Evolutionary conservation across 257 asterid genomes (phyloP).

Genomic region (Avicennia marina): DNA sequence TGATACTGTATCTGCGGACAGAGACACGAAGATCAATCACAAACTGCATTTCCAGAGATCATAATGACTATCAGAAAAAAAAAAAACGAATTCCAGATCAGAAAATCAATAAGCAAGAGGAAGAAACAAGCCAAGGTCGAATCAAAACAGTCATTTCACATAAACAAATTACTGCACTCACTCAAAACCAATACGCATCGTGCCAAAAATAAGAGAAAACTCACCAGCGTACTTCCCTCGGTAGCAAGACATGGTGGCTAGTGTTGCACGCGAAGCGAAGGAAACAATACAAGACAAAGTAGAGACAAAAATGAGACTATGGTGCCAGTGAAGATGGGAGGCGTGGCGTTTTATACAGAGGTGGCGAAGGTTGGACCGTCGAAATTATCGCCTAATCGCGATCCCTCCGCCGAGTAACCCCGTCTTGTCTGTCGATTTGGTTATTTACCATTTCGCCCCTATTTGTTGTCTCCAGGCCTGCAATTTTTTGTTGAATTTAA

Average conservation of each 20-base stretch:
- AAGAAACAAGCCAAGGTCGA: background rate
- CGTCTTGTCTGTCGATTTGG: conserved; percentile 1
- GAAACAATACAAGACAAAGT: background rate
- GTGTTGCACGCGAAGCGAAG: background rate
- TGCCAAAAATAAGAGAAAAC: background rate
- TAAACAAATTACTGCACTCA: background rate
- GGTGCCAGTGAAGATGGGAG: background rate
- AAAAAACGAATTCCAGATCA: conserved; percentile 20
- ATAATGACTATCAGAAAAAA: background rate
- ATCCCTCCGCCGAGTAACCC: conserved; percentile 41
- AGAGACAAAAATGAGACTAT: background rate
- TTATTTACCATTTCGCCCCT: conserved; percentile 8
- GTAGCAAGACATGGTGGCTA: conserved; percentile 64
- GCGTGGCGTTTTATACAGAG: conserved; percentile 18
- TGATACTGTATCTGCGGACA: background rate
- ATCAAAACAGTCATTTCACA: background rate
- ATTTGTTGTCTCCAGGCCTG: background rate
- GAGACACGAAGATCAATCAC: background rate
- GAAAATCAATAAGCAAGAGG: background rate
- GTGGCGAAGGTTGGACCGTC: conserved; percentile 8
- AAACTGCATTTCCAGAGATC: background rate
- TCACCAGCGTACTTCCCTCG: conserved; percentile 80
- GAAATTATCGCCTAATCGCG: conserved; percentile 27
- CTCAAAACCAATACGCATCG: background rate
- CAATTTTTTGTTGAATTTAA: background rate